Percentiles rank a stretch among this genome's conserved stretches.
phyloP scores from a whole-genome alignment of 768 basidiomycete genomes.

The Russula sp. region DNA sequence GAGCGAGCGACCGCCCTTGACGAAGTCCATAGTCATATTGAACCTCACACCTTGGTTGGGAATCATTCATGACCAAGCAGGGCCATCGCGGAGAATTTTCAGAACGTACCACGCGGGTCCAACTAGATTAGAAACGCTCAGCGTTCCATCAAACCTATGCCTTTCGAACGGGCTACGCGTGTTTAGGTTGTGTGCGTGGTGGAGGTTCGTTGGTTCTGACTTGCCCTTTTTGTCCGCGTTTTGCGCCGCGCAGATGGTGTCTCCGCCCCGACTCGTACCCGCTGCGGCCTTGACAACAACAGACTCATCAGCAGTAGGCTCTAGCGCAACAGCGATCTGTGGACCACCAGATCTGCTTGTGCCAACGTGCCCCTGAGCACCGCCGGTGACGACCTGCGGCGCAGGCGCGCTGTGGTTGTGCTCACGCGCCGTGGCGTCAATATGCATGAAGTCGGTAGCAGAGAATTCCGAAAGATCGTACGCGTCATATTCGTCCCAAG shows the following conservation, averaged over 20 bases:
- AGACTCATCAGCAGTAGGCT: constrained; percentile 13
- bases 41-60: constrained; percentile 64
- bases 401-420: not conserved
- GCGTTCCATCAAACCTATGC: constrained; percentile 1
- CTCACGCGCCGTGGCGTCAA: constrained; percentile 13
- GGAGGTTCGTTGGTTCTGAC: not conserved
- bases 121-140: constrained; percentile 24
- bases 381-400: not conserved
- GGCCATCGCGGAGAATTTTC: not conserved
- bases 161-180: constrained; percentile 18
- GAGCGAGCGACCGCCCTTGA: constrained; percentile 45
- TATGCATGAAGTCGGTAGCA: constrained; percentile 13
- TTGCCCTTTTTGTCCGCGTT: not conserved
- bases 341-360: constrained; percentile 19
- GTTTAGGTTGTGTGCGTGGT: not conserved
- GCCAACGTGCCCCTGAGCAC: not conserved
- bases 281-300: constrained; percentile 12
- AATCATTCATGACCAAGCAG: not conserved
- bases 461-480: constrained; percentile 25
- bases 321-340: constrained; percentile 14
- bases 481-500: constrained; percentile 20
- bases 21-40: constrained; percentile 73
- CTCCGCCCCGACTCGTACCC: not conserved
- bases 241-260: not conserved
- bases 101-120: constrained; percentile 22